A percentile compares a stretch with the other conserved stretches of the same genome.
Conservation (phyloP, 345 rosid species). For the Hypericum perforatum region DNA sequence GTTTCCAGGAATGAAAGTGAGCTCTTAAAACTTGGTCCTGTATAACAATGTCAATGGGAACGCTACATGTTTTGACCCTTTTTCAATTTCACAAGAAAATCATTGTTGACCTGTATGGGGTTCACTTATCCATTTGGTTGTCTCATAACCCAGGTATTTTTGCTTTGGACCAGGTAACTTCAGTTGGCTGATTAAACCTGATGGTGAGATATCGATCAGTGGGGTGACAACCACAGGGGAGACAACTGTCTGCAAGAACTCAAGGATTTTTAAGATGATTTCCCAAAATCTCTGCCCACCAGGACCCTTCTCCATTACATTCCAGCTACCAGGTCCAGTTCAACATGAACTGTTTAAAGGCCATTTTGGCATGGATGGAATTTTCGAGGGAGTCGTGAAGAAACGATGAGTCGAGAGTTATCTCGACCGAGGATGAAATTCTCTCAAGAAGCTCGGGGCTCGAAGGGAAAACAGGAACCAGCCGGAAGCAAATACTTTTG, state of each 20-base stretch:
- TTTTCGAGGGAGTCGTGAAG: slow-evolving; percentile 67
- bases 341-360: slow-evolving; percentile 35
- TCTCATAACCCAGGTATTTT: slow-evolving; percentile 2
- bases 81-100: too few relatives aligned
- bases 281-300: slow-evolving; percentile 65
- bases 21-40: slow-evolving; percentile 1
- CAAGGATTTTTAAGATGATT: slow-evolving; percentile 53
- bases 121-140: too few relatives aligned
- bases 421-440: too few relatives aligned
- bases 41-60: not conserved
- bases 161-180: slow-evolving; percentile 49
- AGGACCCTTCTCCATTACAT: slow-evolving; percentile 56
- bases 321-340: slow-evolving; percentile 78
- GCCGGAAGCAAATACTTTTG: too few relatives aligned
- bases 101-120: too few relatives aligned
- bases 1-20: slow-evolving; percentile 10
- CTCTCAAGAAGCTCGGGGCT: too few relatives aligned
- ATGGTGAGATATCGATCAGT: slow-evolving; percentile 49
- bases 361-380: slow-evolving; percentile 48
- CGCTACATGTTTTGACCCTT: not conserved
- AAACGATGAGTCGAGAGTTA: slow-evolving; percentile 17
- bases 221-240: slow-evolving; percentile 77
- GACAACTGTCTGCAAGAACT: slow-evolving; percentile 42
- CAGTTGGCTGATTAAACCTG: slow-evolving; percentile 49
- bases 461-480: too few relatives aligned